Evolutionary conservation across 2,329 filamentous ascomycete species (phyloP), one percentile per base, ranked within the genome.

Genomic region (Clonostachys byssicola): DNA sequence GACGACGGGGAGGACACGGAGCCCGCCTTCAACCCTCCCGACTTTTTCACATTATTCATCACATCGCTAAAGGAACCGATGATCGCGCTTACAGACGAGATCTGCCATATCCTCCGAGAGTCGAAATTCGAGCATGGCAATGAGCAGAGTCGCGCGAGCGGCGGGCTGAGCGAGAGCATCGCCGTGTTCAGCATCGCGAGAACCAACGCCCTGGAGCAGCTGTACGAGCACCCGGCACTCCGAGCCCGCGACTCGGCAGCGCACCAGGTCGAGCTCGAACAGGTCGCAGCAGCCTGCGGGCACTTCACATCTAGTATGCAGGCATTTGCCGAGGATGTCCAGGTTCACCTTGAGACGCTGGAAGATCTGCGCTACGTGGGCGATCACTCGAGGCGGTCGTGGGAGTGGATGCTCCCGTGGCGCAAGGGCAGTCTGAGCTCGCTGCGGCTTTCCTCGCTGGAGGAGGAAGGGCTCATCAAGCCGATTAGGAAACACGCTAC

Each of bases 271-370:
- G 94, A 97, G 63, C 91, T 96, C 48, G 94, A 99, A 63, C 94
- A 99, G 65, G 92, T 97, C 12, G 92, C 92, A 39, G 92, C 94
- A n/a, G 95, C 92, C 48, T 99, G 94, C 60, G 92, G 94, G 0
- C 92, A 97, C 66, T 99, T 97, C 61, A 92, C 89, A 60, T 96
- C 94, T 62, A 95, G 88, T 40, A 73, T 99, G 30, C 81, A 95
- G 52, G 88, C 94, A 55, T 92, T 97, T 60, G 92, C 90, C 0
- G 89, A 95, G 60, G 91, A 96, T 60, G 88, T 95, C 70, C 83
- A 89, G 54, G 80, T 80, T 12, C 92, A 95, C 56, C 67, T 99
- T 40, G 83, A 89, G 45, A 85, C 94, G 1, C 71, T 99, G 5
- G 90, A 96, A 59, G 89, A 96, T 40, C 68, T 97, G 39, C 92